A percentile compares a stretch with the other conserved stretches of the same genome.
Evolutionary conservation across 2,329 filamentous ascomycete genomes (phyloP).

Genomic region (Scleromitrula shiraiana): DNA sequence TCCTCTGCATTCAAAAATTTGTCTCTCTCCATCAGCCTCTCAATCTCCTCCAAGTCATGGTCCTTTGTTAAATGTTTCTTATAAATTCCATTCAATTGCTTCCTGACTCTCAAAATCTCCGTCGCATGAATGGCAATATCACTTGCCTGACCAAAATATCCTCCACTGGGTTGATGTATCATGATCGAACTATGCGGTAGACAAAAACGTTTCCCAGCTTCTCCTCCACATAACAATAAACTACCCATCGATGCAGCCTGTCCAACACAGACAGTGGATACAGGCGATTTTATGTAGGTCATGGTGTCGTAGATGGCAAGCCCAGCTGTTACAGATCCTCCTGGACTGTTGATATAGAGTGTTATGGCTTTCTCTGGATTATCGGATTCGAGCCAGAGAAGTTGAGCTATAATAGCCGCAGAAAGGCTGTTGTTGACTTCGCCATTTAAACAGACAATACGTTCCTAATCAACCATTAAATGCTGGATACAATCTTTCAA

Average conservation of each 20-base stretch:
- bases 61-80: constrained; percentile 77
- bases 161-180: constrained; percentile 90
- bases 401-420: constrained; percentile 89
- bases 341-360: constrained; percentile 96
- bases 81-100: constrained; percentile 87
- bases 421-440: constrained; percentile 84
- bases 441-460: constrained; percentile 90
- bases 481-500: no score
- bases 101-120: constrained; percentile 82
- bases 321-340: constrained; percentile 82
- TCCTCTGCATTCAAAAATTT: constrained; percentile 88
- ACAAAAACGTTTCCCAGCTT: constrained; percentile 76
- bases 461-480: constrained; percentile 51
- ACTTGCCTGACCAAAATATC: constrained; percentile 54
- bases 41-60: constrained; percentile 73
- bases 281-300: constrained; percentile 88
- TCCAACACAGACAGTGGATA: constrained; percentile 91
- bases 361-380: constrained; percentile 91
- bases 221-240: constrained; percentile 77
- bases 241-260: constrained; percentile 94
- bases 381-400: constrained; percentile 96
- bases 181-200: constrained; percentile 93
- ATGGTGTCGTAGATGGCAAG: constrained; percentile 97
- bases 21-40: constrained; percentile 93
- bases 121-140: constrained; percentile 97